Evolutionary conservation across 108 stramenopile genomes (phyloP).

Genomic region (Mayamaea pseudoterrestris): DNA sequence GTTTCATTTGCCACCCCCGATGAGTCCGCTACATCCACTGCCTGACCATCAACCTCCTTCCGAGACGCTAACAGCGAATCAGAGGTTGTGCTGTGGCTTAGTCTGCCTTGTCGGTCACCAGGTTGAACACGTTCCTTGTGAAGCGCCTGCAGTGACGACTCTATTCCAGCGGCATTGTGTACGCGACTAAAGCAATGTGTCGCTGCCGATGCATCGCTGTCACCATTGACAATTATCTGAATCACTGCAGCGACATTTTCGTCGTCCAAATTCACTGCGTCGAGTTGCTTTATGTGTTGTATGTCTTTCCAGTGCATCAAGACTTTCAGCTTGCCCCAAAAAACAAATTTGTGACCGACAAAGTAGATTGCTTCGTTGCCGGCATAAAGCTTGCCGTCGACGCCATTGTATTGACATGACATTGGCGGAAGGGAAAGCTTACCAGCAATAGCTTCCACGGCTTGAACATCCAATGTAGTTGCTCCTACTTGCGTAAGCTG

Average conservation of each 20-base stretch:
- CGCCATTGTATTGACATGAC: conserved; percentile 28
- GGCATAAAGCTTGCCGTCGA: conserved; percentile 25
- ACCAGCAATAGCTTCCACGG: too few species aligned
- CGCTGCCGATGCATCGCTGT: conserved; percentile 11
- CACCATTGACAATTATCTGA: background rate
- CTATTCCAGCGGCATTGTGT: conserved; percentile 12
- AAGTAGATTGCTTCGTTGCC: conserved; percentile 26
- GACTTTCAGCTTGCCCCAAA: conserved; percentile 23
- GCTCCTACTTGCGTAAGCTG: too few species aligned
- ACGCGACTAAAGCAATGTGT: conserved; percentile 10
- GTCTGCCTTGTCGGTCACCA: background rate
- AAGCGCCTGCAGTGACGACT: conserved; percentile 13
- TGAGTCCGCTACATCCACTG: conserved; percentile 5
- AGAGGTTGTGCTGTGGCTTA: conserved; percentile 1
- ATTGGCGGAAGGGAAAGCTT: too few species aligned
- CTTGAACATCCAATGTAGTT: too few species aligned
- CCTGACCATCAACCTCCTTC: background rate
- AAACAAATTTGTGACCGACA: conserved; percentile 29
- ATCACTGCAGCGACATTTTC: conserved; percentile 1
- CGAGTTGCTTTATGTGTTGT: conserved; percentile 10
- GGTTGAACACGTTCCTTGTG: conserved; percentile 23
- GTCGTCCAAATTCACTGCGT: conserved; percentile 3
- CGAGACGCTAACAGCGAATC: conserved; percentile 1
- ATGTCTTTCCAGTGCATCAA: conserved; percentile 26
- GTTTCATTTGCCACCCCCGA: background rate